Evolutionary conservation across 805 yeast genomes (phyloP).

Genomic region (Yamadazyma akitaensis): DNA sequence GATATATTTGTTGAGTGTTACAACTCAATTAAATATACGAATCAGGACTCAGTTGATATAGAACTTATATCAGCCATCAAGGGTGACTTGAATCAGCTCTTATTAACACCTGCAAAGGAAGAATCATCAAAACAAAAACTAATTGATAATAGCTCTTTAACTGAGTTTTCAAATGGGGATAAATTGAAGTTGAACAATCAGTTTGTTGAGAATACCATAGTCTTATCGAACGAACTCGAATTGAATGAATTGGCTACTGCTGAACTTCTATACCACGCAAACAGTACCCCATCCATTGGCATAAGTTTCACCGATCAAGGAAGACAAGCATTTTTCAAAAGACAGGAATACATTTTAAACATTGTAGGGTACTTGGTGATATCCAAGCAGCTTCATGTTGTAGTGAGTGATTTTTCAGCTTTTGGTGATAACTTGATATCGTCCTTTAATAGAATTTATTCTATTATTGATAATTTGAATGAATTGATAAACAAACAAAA

Average conservation of each 20-base stretch:
- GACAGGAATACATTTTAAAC: slow-evolving; percentile 73
- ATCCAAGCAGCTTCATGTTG: slow-evolving; percentile 18
- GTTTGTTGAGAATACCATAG: slow-evolving; percentile 60
- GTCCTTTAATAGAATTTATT: slow-evolving; percentile 59
- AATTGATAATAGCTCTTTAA: slow-evolving; percentile 31
- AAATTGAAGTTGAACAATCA: slow-evolving; percentile 61
- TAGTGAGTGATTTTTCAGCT: slow-evolving; percentile 18
- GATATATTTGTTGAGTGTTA: slow-evolving; percentile 44
- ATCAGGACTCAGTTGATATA: slow-evolving; percentile 6
- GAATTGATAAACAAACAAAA: slow-evolving; percentile 45
- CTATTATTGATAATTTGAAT: slow-evolving; percentile 51
- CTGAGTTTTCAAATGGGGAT: slow-evolving; percentile 52
- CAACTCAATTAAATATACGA: slow-evolving; percentile 34
- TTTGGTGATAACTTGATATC: slow-evolving; percentile 42
- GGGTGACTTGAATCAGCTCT: slow-evolving; percentile 44
- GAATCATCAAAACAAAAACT: slow-evolving; percentile 45
- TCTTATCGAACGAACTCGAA: slow-evolving; percentile 47
- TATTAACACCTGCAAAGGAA: slow-evolving; percentile 42
- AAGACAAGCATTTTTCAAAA: slow-evolving; percentile 59
- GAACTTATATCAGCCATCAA: slow-evolving; percentile 30
- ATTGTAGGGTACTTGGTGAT: slow-evolving; percentile 41
- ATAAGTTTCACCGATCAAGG: slow-evolving; percentile 57
- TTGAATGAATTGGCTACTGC: slow-evolving; percentile 77
- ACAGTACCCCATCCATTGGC: slow-evolving; percentile 40
- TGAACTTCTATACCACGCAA: slow-evolving; percentile 56